Evolutionary conservation across 208 protist species (phyloP).

Genomic region (Endotrypanum monterogeii): DNA sequence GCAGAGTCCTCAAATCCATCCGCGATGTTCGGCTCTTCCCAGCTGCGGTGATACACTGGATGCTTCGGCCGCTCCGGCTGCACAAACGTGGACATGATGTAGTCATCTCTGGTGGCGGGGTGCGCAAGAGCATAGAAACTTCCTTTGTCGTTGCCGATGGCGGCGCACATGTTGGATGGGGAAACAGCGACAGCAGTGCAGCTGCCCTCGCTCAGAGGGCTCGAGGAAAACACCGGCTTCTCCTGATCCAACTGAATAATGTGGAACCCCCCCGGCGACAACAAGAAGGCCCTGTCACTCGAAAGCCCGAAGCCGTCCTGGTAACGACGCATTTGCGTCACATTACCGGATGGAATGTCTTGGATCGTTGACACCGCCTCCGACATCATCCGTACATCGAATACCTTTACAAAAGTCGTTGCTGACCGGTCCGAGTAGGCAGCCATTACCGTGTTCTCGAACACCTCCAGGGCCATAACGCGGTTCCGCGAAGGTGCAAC

Average conservation of each 20-base stretch:
- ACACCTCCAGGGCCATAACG: conserved; percentile 76
- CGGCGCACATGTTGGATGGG: conserved; percentile 77
- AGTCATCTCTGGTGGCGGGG: conserved; percentile 68
- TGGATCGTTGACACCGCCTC: conserved; percentile 61
- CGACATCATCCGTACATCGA: conserved; percentile 74
- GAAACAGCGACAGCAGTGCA: conserved; percentile 77
- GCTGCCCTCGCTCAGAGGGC: conserved; percentile 47
- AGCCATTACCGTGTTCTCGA: conserved; percentile 78
- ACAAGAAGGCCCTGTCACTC: conserved; percentile 64
- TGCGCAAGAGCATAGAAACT: conserved; percentile 78
- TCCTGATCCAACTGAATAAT: conserved; percentile 80
- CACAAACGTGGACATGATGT: conserved; percentile 76
- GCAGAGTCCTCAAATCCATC: conserved; percentile 71
- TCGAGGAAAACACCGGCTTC: conserved; percentile 62
- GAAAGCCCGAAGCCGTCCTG: conserved; percentile 63
- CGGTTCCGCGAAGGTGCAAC: conserved; percentile 56
- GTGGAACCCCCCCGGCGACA: conserved; percentile 76
- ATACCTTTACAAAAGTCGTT: conserved; percentile 79
- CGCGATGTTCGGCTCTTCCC: conserved; percentile 67
- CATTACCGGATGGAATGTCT: conserved; percentile 69
- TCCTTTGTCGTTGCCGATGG: conserved; percentile 88
- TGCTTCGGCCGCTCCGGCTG: conserved; percentile 67
- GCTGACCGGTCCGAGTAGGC: conserved; percentile 67
- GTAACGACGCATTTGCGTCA: conserved; percentile 76
- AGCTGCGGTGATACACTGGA: conserved; percentile 64